These are phyloP conservation scores for Beauveria australis DNA, from an alignment of 2,329 filamentous ascomycete species.

Conservation along the genomic window DNA sequence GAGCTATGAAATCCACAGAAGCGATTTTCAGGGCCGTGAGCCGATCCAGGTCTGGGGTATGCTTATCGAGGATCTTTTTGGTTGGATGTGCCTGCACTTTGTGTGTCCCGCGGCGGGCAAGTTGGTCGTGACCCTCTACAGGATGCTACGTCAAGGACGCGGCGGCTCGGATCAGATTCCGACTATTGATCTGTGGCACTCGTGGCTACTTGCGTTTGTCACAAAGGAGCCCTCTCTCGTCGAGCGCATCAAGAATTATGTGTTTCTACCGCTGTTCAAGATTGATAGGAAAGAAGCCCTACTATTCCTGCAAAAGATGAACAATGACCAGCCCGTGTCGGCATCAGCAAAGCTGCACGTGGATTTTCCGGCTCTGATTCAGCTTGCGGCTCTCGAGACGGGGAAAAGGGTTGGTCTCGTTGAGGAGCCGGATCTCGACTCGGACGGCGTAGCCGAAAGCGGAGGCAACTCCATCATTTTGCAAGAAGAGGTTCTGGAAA, in stretches of 20 bases:
- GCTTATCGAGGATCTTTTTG: slow-evolving; percentile 40
- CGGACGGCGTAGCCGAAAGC: slow-evolving; percentile 12
- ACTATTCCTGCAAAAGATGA: slow-evolving; percentile 50
- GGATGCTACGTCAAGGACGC: slow-evolving; percentile 30
- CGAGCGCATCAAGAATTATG: slow-evolving; percentile 56
- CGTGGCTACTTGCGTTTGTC: slow-evolving; percentile 47
- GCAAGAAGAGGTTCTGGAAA: slow-evolving; percentile 38
- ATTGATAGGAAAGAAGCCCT: slow-evolving; percentile 45
- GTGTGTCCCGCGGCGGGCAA: slow-evolving; percentile 54
- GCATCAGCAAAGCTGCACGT: slow-evolving; percentile 37
- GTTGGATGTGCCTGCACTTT: slow-evolving; percentile 49
- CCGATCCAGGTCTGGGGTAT: slow-evolving; percentile 38
- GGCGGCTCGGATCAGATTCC: slow-evolving; percentile 18
- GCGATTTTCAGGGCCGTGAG: slow-evolving; percentile 14
- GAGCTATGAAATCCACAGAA: slow-evolving; percentile 34
- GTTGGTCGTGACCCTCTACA: slow-evolving; percentile 50
- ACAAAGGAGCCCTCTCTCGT: slow-evolving; percentile 41
- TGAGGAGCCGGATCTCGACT: slow-evolving; percentile 46
- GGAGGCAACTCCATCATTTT: slow-evolving; percentile 25
- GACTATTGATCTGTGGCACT: slow-evolving; percentile 41
- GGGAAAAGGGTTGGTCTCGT: slow-evolving; percentile 64
- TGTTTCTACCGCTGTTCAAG: slow-evolving; percentile 56
- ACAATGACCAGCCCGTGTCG: slow-evolving; percentile 38
- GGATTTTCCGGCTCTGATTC: slow-evolving; percentile 48
- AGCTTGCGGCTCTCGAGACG: slow-evolving; percentile 59